A percentile compares a stretch with the other conserved stretches of the same genome.
These are phyloP conservation scores for Cyberlindnera saturnus DNA, from an alignment of 805 yeast species.

Conservation along the genomic window DNA sequence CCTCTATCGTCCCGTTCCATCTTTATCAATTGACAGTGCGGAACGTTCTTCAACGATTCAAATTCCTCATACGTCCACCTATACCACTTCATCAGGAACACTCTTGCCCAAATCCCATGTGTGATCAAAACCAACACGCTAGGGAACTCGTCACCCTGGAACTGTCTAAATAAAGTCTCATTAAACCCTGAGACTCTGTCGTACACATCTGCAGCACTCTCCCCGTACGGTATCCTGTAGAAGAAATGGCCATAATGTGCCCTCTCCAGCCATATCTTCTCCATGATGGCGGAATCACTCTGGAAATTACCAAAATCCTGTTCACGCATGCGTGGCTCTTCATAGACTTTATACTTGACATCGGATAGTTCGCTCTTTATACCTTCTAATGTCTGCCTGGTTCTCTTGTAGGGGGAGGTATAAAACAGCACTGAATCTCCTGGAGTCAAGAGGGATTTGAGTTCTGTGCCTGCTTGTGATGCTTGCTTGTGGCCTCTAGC, in stretches of 20 bases:
- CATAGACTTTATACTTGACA: constrained; percentile 53
- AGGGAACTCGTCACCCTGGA: constrained; percentile 65
- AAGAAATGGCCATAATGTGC: constrained; percentile 86
- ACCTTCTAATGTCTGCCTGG: constrained; percentile 77
- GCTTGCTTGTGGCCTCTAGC: constrained; percentile 65
- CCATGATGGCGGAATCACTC: constrained; percentile 69
- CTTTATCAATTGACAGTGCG: constrained; percentile 76
- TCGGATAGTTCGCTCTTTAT: constrained; percentile 49
- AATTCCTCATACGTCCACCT: constrained; percentile 89
- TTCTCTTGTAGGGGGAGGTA: constrained; percentile 81
- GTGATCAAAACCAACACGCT: constrained; percentile 78
- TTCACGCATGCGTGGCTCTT: constrained; percentile 89
- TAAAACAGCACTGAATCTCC: constrained; percentile 65
- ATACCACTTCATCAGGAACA: constrained; percentile 90
- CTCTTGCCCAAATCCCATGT: constrained; percentile 93
- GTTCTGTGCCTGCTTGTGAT: constrained; percentile 48
- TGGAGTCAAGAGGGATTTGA: constrained; percentile 34
- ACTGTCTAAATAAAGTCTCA: constrained; percentile 79
- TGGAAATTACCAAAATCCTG: constrained; percentile 96
- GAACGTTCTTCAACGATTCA: constrained; percentile 75
- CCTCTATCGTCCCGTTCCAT: constrained; percentile 58
- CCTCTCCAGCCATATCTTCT: constrained; percentile 73
- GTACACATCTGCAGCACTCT: constrained; percentile 93
- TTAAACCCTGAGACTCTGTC: constrained; percentile 89
- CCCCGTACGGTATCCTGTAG: constrained; percentile 88